phyloP scores from a whole-genome alignment of 305 asterid species.

The Solanum chacoense region DNA sequence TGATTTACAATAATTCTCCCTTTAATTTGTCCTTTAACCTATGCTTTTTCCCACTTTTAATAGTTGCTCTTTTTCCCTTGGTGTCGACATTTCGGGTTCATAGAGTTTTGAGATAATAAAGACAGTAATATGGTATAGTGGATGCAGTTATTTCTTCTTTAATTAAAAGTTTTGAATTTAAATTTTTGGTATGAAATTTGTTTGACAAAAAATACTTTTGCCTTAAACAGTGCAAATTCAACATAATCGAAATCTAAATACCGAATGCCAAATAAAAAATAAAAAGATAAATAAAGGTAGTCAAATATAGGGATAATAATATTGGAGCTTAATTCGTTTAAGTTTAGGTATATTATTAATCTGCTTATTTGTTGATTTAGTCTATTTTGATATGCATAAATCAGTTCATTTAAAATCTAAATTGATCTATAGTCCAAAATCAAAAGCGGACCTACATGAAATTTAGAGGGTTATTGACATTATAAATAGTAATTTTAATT shows the following conservation, averaged over 20 bases:
- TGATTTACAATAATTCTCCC: not conserved
- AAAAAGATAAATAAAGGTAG: not conserved
- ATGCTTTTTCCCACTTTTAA: not conserved
- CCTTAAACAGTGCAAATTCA: not conserved
- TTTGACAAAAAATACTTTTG: too few relatives aligned
- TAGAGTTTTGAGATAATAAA: not conserved
- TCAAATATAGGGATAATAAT: not conserved
- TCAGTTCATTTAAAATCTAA: not conserved
- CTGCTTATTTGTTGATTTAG: not conserved
- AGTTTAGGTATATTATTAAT: not conserved
- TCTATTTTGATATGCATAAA: not conserved
- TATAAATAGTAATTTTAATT: too few relatives aligned
- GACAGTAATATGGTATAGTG: too few relatives aligned
- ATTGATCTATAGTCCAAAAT: not conserved
- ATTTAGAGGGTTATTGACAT: not conserved
- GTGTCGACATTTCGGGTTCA: not conserved
- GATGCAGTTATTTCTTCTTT: fast-evolving
- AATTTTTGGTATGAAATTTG: too few relatives aligned
- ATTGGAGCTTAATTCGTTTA: not conserved
- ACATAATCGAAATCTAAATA: too few relatives aligned
- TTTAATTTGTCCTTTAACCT: not conserved
- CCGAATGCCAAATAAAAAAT: not conserved
- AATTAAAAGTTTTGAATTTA: too few relatives aligned
- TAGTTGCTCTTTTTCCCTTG: not conserved
- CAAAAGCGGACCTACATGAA: not conserved